Evolutionary conservation across 2,329 filamentous ascomycete genomes (phyloP), one percentile per base, ranked within the genome.

Genomic region (Cladosporium sp.): DNA sequence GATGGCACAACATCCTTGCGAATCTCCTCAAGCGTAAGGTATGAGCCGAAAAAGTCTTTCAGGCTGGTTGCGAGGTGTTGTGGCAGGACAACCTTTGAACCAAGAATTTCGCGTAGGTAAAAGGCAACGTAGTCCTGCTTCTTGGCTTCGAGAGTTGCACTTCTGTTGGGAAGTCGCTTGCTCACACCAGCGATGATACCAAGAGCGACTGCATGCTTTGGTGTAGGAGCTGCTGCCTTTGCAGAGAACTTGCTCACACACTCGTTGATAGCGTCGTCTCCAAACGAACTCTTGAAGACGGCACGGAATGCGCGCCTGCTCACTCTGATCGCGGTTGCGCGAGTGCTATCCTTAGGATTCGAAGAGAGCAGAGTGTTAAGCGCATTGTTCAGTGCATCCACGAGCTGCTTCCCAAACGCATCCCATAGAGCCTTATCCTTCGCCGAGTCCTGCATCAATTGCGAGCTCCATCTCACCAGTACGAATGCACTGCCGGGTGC

Each of bases 151-250:
- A 97, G 71, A 28, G 85, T 72, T 4, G 82, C 74, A 66, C 85
- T 88, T 49, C 85, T 80, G 60, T 81, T 74, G 3, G 82, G 75
- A 55, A 92, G 82, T 55, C 92, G 87, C 39, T 87, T 84, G 68
- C 88, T 91, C 8, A 97, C 92, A 5, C 92, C 93, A 44, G 91
- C 90, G 63, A 99, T 83, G 50, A 95, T 84, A 17, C 94, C 94
- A 1, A 99, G 81, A 60, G 95, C 82, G 9, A 89, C 77, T 12
- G 90, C 84, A 76, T 96, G 88, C 66, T 82, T 89, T 55, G 87
- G 80, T 3, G 81, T 80, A 1, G 88, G 77, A 44, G 85, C 78
- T 1, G 82, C 62, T 19, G 81, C 78, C 73, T 95, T 96, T 32
- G 83, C 75, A 2, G 90, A 84, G 45, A 97, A 82, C 39, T 80